These are phyloP conservation scores for Mycena vulgaris DNA, from an alignment of 768 basidiomycete species.

Conservation along the genomic window DNA sequence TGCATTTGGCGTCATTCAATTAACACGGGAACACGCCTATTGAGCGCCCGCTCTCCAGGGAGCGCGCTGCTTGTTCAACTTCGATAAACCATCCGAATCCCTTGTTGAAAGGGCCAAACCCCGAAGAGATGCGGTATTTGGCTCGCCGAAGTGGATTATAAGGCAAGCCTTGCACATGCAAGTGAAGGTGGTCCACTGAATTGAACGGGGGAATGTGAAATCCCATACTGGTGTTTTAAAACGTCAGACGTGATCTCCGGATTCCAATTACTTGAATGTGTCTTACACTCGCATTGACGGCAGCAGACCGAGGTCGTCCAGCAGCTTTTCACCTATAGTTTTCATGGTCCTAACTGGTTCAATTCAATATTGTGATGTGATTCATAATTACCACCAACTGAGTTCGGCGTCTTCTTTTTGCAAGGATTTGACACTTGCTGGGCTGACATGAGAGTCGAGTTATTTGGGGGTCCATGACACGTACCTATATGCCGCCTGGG, in stretches of 20 bases:
- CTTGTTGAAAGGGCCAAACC: constrained; percentile 63
- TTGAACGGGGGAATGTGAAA: constrained; percentile 89
- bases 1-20: constrained; percentile 27
- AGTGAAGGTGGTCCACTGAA: constrained; percentile 79
- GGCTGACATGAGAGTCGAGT: constrained; percentile 17
- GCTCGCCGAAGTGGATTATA: constrained; percentile 61
- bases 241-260: constrained; percentile 14
- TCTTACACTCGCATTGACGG: constrained; percentile 62
- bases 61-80: constrained; percentile 69
- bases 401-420: constrained; percentile 60
- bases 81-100: constrained; percentile 84
- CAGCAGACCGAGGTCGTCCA: constrained; percentile 65
- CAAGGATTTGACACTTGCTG: constrained; percentile 72
- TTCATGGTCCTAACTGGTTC: constrained; percentile 63
- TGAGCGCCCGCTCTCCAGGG: constrained; percentile 69
- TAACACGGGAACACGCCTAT: constrained; percentile 68
- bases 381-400: constrained; percentile 52
- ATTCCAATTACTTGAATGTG: not conserved
- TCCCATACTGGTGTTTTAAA: constrained; percentile 67
- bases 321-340: constrained; percentile 64
- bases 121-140: constrained; percentile 66
- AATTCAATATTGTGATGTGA: not conserved
- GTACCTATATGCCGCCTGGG: constrained; percentile 68
- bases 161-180: constrained; percentile 81
- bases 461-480: constrained; percentile 30